These are phyloP conservation scores for Botrytis paeoniae DNA, from an alignment of 2,329 filamentous ascomycete genomes.

Conservation along the genomic window DNA sequence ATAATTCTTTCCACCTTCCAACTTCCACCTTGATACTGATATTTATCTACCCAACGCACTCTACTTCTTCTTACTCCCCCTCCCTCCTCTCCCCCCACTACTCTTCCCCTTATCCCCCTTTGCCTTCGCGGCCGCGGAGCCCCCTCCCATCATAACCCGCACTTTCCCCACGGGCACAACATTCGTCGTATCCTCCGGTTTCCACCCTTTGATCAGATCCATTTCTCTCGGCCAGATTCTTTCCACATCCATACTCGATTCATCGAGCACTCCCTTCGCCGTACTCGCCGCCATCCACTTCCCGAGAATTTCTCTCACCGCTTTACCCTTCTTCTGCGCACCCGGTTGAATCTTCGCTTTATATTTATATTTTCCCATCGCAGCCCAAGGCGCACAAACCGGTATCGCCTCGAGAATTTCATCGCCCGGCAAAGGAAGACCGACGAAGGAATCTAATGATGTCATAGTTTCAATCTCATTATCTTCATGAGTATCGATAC, in stretches of 20 bases:
- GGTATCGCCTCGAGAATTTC: slow-evolving; percentile 69
- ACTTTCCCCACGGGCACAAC: slow-evolving; percentile 77
- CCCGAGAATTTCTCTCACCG: slow-evolving; percentile 83
- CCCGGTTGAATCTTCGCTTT: slow-evolving; percentile 94
- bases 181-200: slow-evolving; percentile 78
- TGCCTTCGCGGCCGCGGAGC: slow-evolving; percentile 34
- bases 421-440: slow-evolving; percentile 75
- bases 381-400: slow-evolving; percentile 63
- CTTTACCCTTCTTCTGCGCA: slow-evolving; percentile 87
- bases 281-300: slow-evolving; percentile 68
- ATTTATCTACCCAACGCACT: too few species aligned
- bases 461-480: slow-evolving; percentile 52
- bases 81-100: slow-evolving; percentile 29
- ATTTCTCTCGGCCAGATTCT: slow-evolving; percentile 81
- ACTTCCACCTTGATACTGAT: too few species aligned
- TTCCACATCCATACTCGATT: slow-evolving; percentile 61
- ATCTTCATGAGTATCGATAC: slow-evolving; percentile 57
- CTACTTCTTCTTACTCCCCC: slow-evolving; percentile 31
- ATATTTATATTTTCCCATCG: slow-evolving; percentile 75
- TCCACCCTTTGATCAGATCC: slow-evolving; percentile 78
- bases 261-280: slow-evolving; percentile 57
- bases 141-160: slow-evolving; percentile 71
- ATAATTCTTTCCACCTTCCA: too few species aligned
- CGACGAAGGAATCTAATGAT: slow-evolving; percentile 69
- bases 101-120: slow-evolving; percentile 35